Conservation (phyloP, 345 rosid species). For the Dipteronia dyeriana region DNA sequence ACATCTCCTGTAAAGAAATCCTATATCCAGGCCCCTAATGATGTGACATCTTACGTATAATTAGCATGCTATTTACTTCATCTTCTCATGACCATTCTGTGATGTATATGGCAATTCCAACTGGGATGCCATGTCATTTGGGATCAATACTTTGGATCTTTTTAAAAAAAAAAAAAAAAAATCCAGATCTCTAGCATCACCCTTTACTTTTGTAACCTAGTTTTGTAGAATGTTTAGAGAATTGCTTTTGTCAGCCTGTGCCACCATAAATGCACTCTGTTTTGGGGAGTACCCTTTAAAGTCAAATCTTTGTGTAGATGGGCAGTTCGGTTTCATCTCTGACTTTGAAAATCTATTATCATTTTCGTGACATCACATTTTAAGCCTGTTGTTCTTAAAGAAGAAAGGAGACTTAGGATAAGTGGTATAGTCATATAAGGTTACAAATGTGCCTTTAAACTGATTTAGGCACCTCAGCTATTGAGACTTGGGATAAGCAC, state of each 20-base stretch:
- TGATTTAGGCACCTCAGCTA: not conserved
- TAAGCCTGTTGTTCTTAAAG: not conserved
- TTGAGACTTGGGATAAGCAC: not conserved
- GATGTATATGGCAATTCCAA: not conserved
- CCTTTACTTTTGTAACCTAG: not conserved
- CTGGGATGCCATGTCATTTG: not conserved
- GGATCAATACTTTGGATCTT: not conserved
- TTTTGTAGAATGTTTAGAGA: not conserved
- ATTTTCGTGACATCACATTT: not conserved
- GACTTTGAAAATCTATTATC: constrained; percentile 11
- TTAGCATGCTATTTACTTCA: no score
- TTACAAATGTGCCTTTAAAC: not conserved
- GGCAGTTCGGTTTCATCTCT: constrained; percentile 8
- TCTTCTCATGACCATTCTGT: not conserved
- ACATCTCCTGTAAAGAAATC: not conserved
- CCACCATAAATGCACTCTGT: not conserved
- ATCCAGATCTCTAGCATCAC: no score
- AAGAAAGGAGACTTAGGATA: not conserved
- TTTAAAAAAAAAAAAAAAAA: no score
- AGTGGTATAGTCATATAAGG: not conserved
- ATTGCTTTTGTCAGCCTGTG: constrained; percentile 16
- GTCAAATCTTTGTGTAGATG: constrained; percentile 1
- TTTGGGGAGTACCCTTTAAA: constrained; percentile 13
- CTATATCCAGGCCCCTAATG: not conserved
- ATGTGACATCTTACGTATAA: not conserved